phyloP scores from a whole-genome alignment of 768 basidiomycete genomes.

The Auriscalpium vulgare region DNA sequence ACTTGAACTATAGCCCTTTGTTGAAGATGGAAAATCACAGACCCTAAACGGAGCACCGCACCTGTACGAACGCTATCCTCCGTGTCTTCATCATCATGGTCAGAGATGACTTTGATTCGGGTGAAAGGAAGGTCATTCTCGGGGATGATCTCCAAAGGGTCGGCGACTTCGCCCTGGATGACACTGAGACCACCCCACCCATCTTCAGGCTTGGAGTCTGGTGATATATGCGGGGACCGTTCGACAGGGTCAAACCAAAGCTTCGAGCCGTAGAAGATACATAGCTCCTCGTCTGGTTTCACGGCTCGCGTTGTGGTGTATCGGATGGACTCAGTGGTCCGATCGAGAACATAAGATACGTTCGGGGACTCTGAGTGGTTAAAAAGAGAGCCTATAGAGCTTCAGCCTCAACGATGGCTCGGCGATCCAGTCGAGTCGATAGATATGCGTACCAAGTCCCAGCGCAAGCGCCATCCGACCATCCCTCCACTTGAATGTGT shows the following conservation, averaged over 20 bases:
- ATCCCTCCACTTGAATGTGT: constrained; percentile 70
- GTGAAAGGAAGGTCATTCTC: constrained; percentile 62
- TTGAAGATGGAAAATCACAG: constrained; percentile 1
- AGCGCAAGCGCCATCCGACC: constrained; percentile 71
- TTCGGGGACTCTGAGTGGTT: constrained; percentile 71
- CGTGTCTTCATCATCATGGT: constrained; percentile 53
- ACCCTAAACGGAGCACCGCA: constrained; percentile 17
- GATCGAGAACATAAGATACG: constrained; percentile 54
- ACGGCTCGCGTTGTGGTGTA: constrained; percentile 52
- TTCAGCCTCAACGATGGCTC: background rate
- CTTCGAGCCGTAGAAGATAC: constrained; percentile 67
- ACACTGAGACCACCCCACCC: constrained; percentile 38
- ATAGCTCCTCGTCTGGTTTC: constrained; percentile 60
- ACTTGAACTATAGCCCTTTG: constrained; percentile 41
- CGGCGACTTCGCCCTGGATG: constrained; percentile 14
- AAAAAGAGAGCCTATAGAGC: constrained; percentile 61
- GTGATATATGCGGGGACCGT: background rate
- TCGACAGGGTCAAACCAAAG: constrained; percentile 54
- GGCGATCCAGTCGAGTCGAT: background rate
- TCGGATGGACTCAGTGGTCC: constrained; percentile 46
- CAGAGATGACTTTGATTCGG: constrained; percentile 49
- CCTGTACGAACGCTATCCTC: constrained; percentile 48
- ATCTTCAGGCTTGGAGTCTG: constrained; percentile 24
- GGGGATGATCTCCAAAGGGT: constrained; percentile 40
- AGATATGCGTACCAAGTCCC: constrained; percentile 49